These are phyloP conservation scores for Beta lomatogona DNA, from an alignment of 179 eudicot species.

Conservation along the genomic window DNA sequence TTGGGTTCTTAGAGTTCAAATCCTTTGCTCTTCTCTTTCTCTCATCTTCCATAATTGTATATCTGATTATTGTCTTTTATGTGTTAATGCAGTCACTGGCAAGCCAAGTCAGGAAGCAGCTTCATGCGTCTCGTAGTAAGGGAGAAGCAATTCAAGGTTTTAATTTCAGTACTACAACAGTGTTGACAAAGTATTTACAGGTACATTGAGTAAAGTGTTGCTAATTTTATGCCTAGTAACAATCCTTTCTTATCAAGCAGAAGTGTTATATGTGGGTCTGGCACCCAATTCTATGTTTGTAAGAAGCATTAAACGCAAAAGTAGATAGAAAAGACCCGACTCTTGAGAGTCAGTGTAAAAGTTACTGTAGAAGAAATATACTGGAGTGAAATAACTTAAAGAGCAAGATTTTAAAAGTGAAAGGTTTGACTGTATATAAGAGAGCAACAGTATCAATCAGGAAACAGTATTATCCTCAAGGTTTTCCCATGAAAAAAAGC, in stretches of 20 bases:
- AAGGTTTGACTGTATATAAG: no score
- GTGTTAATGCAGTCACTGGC: constrained; percentile 78
- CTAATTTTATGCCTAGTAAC: neutral
- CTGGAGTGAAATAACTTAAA: no score
- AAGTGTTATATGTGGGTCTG: neutral
- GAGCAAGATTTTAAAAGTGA: no score
- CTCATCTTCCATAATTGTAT: neutral
- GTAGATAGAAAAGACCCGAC: no score
- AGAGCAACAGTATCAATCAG: neutral
- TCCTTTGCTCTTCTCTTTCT: neutral
- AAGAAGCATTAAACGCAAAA: neutral
- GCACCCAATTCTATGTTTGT: neutral
- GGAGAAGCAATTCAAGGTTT: constrained; percentile 78
- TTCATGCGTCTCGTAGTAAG: constrained; percentile 76
- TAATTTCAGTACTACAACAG: constrained; percentile 79
- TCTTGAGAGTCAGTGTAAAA: no score
- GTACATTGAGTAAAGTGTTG: constrained; percentile 35
- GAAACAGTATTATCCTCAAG: neutral
- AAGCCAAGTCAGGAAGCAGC: constrained; percentile 88
- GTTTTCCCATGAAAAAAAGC: neutral
- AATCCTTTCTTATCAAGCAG: neutral
- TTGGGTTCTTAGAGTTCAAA: neutral
- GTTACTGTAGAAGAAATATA: no score
- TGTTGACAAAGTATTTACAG: constrained; percentile 72
- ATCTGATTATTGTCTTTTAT: constrained; percentile 8